Evolutionary conservation across 2,329 filamentous ascomycete species (phyloP), one percentile per base, ranked within the genome.

Genomic region (Microthyrium microscopicum): DNA sequence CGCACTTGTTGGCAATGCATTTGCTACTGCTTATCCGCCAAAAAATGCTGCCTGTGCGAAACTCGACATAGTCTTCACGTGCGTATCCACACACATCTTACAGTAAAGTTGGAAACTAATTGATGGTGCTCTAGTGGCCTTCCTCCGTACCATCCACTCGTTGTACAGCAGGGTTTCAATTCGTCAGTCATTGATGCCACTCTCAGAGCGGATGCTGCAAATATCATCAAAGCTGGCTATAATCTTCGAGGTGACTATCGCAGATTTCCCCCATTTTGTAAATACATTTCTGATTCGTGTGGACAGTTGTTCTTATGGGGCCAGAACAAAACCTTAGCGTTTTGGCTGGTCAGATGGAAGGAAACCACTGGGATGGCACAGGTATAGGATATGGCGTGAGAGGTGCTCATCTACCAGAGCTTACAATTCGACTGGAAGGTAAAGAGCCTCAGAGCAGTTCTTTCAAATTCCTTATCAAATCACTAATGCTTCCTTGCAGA

Each of bases 261-360:
- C n/a, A n/a, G n/a, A n/a, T n/a, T n/a, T n/a, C n/a, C n/a, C n/a
- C n/a, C n/a, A n/a, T n/a, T n/a, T n/a, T n/a, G n/a, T n/a, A n/a
- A n/a, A n/a, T n/a, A n/a, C n/a, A n/a, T n/a, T n/a, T n/a, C n/a
- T n/a, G n/a, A n/a, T n/a, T n/a, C n/a, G n/a, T n/a, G n/a, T n/a
- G n/a, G n/a, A 26, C 8, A 11, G 25, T 24, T 12, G 31, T 33
- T 7, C 25, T 33, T 24, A 19, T 27, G 31, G 31, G 31, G 9
- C 31, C 31, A 3, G 31, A 26, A n/a, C 3, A 26, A 26, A 8
- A 33, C 12, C 20, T 33, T 18, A 26, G 17, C 5, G 9, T 27
- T 5, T 26, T 33, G 15, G 8, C 20, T 18, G 20, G 26, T 6
- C 15, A 9, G 4, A 6, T 33, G 9, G 17, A 26, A 5, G 31